Evolutionary conservation across 257 asterid species (phyloP).

Genomic region (Verbena officinalis): DNA sequence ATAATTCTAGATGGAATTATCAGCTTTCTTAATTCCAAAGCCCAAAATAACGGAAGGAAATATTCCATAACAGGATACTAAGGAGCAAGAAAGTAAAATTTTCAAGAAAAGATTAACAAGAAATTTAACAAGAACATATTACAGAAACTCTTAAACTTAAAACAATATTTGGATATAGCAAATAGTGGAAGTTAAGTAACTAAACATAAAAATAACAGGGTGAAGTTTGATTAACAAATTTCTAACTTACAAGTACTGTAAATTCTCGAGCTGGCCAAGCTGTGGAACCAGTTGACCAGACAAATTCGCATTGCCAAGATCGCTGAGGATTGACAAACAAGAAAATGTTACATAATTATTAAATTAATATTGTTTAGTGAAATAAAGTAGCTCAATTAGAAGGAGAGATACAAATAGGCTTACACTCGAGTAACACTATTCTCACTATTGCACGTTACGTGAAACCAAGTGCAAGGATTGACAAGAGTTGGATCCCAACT

Average conservation of each 20-base stretch:
- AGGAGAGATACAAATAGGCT: slow-evolving; percentile 31
- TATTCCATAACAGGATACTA: not conserved
- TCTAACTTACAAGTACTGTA: slow-evolving; percentile 87
- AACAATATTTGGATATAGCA: not conserved
- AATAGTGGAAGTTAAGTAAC: not conserved
- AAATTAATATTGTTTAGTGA: not conserved
- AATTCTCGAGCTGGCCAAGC: slow-evolving; percentile 75
- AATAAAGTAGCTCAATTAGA: slow-evolving; percentile 15
- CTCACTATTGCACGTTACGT: slow-evolving; percentile 83
- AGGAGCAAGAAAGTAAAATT: not conserved
- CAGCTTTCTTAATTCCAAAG: not conserved
- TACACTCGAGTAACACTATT: slow-evolving; percentile 92
- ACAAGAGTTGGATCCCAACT: slow-evolving; percentile 98
- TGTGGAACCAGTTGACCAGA: slow-evolving; percentile 85
- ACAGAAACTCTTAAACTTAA: not conserved
- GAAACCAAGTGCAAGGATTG: slow-evolving; percentile 99
- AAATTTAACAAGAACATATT: not conserved
- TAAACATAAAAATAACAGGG: slow-evolving; percentile 6
- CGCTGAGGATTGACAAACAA: slow-evolving; percentile 49
- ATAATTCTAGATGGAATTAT: not conserved
- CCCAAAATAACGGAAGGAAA: not conserved
- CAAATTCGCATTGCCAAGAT: slow-evolving; percentile 96
- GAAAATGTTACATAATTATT: slow-evolving; percentile 16
- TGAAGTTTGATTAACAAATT: not conserved
- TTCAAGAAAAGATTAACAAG: not conserved